A percentile compares a stretch with the other conserved stretches of the same genome.
phyloP scores from a whole-genome alignment of 306 rosid species.

The Vigna radiata region DNA sequence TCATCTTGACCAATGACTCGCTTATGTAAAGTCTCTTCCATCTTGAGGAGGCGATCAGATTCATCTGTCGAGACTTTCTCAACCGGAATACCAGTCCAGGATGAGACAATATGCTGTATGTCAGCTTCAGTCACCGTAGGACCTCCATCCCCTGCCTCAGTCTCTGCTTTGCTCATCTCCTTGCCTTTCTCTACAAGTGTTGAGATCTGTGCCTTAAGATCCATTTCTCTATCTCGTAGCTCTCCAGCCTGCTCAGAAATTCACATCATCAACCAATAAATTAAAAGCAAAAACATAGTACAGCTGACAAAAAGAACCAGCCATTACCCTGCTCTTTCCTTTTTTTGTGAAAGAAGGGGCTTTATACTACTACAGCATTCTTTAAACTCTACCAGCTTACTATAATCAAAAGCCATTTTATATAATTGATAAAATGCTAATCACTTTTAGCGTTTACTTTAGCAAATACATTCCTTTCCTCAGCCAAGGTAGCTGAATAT shows the following conservation, averaged over 20 bases:
- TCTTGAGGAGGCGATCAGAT: slow-evolving; percentile 97
- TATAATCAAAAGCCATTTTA: slow-evolving; percentile 34
- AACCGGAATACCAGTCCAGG: slow-evolving; percentile 99
- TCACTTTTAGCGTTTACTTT: not conserved
- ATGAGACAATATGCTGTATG: slow-evolving; percentile 88
- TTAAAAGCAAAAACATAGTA: slow-evolving; percentile 16
- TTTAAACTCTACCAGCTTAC: slow-evolving; percentile 19
- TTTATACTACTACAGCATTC: not conserved
- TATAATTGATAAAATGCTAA: slow-evolving; percentile 8
- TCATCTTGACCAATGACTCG: slow-evolving; percentile 95
- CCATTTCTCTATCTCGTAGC: slow-evolving; percentile 94
- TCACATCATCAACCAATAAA: slow-evolving; percentile 32
- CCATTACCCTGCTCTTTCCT: not conserved
- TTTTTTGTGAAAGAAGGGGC: not conserved
- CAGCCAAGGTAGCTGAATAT: slow-evolving; percentile 22
- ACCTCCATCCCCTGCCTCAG: slow-evolving; percentile 89
- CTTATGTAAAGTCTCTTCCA: slow-evolving; percentile 93
- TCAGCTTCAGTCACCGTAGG: slow-evolving; percentile 92
- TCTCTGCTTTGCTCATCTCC: slow-evolving; percentile 98
- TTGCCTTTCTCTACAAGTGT: slow-evolving; percentile 91
- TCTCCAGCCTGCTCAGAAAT: slow-evolving; percentile 83
- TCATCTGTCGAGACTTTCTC: slow-evolving; percentile 96
- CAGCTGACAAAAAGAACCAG: slow-evolving; percentile 11
- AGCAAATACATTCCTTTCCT: slow-evolving; percentile 15
- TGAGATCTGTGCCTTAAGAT: slow-evolving; percentile 89